Conservation (phyloP, 1,284 basidiomycete species). For the Boletus coffeatus region DNA sequence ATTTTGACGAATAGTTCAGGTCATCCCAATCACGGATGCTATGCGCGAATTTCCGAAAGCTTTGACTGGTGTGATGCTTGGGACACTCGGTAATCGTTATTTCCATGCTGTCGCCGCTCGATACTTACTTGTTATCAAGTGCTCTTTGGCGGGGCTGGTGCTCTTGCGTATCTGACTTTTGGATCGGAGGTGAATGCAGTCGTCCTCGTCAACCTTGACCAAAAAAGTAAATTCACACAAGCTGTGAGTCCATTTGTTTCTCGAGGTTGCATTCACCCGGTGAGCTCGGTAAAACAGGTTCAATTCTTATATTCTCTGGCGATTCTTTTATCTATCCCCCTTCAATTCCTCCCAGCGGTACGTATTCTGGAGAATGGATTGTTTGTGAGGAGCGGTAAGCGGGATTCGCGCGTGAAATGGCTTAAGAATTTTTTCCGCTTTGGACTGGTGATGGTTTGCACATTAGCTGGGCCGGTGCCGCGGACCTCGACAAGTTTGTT, state of each 20-base stretch:
- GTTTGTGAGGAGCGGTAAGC: slow-evolving; percentile 89
- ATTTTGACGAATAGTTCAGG: slow-evolving; percentile 30
- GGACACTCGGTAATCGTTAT: slow-evolving; percentile 52
- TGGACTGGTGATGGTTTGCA: slow-evolving; percentile 70
- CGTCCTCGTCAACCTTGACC: slow-evolving; percentile 91
- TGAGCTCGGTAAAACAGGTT: slow-evolving; percentile 36
- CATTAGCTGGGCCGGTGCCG: slow-evolving; percentile 85
- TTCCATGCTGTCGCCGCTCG: slow-evolving; percentile 1
- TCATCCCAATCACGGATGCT: slow-evolving; percentile 95
- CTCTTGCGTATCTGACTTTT: slow-evolving; percentile 85
- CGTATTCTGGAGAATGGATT: slow-evolving; percentile 96
- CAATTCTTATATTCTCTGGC: slow-evolving; percentile 90
- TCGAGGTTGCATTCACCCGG: background rate
- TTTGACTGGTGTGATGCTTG: slow-evolving; percentile 88
- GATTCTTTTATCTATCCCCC: slow-evolving; percentile 90
- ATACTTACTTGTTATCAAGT: slow-evolving; percentile 35
- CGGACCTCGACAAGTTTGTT: slow-evolving; percentile 96
- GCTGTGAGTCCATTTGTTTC: slow-evolving; percentile 44
- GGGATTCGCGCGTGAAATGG: slow-evolving; percentile 69
- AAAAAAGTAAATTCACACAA: slow-evolving; percentile 85
- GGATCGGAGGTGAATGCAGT: slow-evolving; percentile 89
- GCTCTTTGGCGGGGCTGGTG: slow-evolving; percentile 89
- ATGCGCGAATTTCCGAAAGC: slow-evolving; percentile 94
- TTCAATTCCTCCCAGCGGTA: slow-evolving; percentile 97
- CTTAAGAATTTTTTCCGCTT: slow-evolving; percentile 91